Percentiles rank a stretch among this genome's conserved stretches.
Evolutionary conservation across 139 green algal genomes (phyloP).

Genomic region (Parachlorella kessleri): DNA sequence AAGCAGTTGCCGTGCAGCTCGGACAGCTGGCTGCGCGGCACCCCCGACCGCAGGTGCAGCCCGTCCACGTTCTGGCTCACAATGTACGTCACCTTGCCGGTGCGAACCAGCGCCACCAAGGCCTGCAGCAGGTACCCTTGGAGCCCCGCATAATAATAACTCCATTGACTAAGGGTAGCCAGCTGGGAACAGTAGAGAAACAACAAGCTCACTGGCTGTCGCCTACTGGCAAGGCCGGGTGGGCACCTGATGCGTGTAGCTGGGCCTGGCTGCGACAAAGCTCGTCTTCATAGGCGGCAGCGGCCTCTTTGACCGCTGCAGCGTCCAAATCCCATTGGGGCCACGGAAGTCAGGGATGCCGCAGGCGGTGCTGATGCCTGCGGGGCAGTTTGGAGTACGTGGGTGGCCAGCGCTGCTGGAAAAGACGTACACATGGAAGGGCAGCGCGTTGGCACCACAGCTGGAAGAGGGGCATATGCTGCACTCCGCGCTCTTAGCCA

Average conservation of each 20-base stretch:
- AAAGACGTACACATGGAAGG: too few relatives aligned
- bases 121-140: too few relatives aligned
- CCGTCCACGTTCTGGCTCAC: slow-evolving; percentile 90
- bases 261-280: slow-evolving; percentile 83
- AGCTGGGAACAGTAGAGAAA: not conserved
- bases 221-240: not conserved
- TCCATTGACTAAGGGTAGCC: not conserved
- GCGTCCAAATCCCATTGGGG: slow-evolving; percentile 94
- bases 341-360: slow-evolving; percentile 91
- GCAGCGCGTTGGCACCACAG: too few relatives aligned
- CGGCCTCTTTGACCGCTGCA: slow-evolving; percentile 57
- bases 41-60: slow-evolving; percentile 86
- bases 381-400: too few relatives aligned
- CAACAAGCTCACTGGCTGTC: too few relatives aligned
- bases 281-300: slow-evolving; percentile 59
- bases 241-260: slow-evolving; percentile 78
- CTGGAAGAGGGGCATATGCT: too few relatives aligned
- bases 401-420: too few relatives aligned
- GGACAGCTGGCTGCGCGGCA: slow-evolving; percentile 68
- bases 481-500: too few relatives aligned
- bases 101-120: slow-evolving; percentile 53
- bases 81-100: slow-evolving; percentile 59
- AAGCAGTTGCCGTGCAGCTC: slow-evolving; percentile 99
- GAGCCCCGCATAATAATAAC: too few relatives aligned
- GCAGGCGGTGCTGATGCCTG: slow-evolving; percentile 87